A percentile compares a stretch with the other conserved stretches of the same genome.
These are phyloP conservation scores for Aspergillus sp. DNA, from an alignment of 2,329 filamentous ascomycete genomes.

Conservation along the genomic window DNA sequence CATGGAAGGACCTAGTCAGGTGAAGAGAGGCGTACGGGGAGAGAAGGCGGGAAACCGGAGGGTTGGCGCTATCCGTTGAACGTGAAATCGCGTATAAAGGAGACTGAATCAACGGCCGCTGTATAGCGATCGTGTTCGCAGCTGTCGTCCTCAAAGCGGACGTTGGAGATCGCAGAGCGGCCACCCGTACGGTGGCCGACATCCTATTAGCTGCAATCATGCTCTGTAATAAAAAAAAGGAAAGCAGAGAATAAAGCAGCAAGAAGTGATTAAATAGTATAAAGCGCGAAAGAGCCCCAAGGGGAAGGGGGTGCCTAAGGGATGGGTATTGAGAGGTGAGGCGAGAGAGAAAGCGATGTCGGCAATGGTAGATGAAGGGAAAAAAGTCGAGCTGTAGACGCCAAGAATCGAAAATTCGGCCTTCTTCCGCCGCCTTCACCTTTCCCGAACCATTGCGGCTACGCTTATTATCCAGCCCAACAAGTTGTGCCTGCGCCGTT, in stretches of 20 bases:
- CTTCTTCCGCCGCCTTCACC: slow-evolving; percentile 28
- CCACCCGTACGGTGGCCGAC: slow-evolving; percentile 38
- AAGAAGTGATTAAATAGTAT: neutral
- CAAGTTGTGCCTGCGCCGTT: neutral
- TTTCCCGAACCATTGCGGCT: slow-evolving; percentile 19
- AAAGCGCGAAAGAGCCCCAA: slow-evolving; percentile 19
- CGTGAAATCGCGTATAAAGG: slow-evolving; percentile 34
- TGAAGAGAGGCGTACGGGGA: slow-evolving; percentile 38
- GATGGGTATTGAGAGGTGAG: slow-evolving; percentile 23
- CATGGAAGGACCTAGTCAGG: slow-evolving; percentile 40
- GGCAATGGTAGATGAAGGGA: slow-evolving; percentile 26
- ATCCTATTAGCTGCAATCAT: slow-evolving; percentile 42
- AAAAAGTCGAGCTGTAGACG: slow-evolving; percentile 34
- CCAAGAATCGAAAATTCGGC: slow-evolving; percentile 41
- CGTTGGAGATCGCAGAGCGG: slow-evolving; percentile 35
- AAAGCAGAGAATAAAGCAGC: neutral
- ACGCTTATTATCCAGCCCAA: neutral
- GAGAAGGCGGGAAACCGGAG: slow-evolving; percentile 29
- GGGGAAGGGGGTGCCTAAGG: slow-evolving; percentile 2
- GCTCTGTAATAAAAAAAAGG: slow-evolving; percentile 24
- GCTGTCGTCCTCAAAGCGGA: slow-evolving; percentile 32
- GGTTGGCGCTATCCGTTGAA: slow-evolving; percentile 28
- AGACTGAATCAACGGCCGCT: slow-evolving; percentile 35
- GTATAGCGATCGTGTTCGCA: slow-evolving; percentile 29
- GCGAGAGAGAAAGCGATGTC: slow-evolving; percentile 24